A percentile compares a stretch with the other conserved stretches of the same genome.
Evolutionary conservation across 768 basidiomycete genomes (phyloP).

Genomic region (Lactifluus volemus): DNA sequence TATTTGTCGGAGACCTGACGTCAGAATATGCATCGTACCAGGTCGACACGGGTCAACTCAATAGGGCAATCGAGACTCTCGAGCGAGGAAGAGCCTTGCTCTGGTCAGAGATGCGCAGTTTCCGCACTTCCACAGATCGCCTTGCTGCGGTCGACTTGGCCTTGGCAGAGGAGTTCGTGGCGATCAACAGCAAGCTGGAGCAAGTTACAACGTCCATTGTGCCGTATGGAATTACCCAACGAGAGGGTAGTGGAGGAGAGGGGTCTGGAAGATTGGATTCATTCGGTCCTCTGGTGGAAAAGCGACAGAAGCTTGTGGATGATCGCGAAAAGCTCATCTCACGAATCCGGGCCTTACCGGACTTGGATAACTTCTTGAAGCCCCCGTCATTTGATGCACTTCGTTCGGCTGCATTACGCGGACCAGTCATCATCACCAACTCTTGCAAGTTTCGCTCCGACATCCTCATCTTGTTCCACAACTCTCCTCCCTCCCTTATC

Average conservation of each 20-base stretch:
- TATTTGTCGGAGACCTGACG: neutral
- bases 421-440: too few species aligned
- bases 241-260: neutral
- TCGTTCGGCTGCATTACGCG: too few species aligned
- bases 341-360: neutral
- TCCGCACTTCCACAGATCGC: neutral
- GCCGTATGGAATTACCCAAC: neutral
- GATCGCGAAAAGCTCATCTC: neutral
- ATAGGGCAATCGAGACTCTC: neutral
- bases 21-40: neutral
- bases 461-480: too few species aligned
- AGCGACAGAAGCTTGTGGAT: neutral
- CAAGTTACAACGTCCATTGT: neutral
- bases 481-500: too few species aligned
- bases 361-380: neutral
- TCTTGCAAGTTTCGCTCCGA: too few species aligned
- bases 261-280: neutral
- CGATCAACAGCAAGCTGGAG: neutral
- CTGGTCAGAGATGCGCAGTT: neutral
- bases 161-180: neutral
- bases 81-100: neutral
- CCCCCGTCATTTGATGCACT: neutral
- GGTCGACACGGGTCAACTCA: neutral
- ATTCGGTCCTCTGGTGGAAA: neutral
- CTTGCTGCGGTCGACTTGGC: neutral